Conservation (phyloP, 306 rosid genomes). For the Cicer judaicum region DNA sequence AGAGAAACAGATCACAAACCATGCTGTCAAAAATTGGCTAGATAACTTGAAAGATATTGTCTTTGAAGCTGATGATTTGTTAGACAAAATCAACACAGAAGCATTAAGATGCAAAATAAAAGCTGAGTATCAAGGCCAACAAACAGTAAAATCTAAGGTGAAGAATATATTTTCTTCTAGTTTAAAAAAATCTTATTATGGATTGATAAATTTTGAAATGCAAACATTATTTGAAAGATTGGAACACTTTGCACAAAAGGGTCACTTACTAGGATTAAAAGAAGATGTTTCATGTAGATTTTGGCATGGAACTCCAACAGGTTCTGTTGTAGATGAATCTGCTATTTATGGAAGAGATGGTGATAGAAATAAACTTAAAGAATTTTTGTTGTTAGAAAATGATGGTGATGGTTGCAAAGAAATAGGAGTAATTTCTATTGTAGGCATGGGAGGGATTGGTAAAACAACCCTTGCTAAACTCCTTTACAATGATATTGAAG, state of each 20-base stretch:
- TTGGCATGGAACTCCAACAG: conserved; percentile 29
- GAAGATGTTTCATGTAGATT: conserved; percentile 29
- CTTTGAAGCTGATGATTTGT: conserved; percentile 31
- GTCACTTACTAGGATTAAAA: conserved; percentile 49
- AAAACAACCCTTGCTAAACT: conserved; percentile 52
- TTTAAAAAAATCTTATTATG: conserved; percentile 39
- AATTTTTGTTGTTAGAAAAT: conserved; percentile 22
- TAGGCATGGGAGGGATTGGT: conserved; percentile 38
- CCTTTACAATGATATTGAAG: conserved; percentile 37
- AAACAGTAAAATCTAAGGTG: conserved; percentile 39
- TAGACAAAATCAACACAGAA: conserved; percentile 19
- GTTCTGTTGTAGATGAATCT: conserved; percentile 55
- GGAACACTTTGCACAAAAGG: conserved; percentile 46
- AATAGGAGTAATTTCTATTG: conserved; percentile 25
- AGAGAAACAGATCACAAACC: conserved; percentile 34
- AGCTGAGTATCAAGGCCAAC: conserved; percentile 12
- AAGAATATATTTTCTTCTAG: conserved; percentile 40
- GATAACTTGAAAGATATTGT: conserved; percentile 28
- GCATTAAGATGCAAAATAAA: conserved; percentile 27
- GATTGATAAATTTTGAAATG: conserved; percentile 42
- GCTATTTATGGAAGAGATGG: conserved; percentile 43
- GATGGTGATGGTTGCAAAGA: background rate
- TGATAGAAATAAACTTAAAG: conserved; percentile 46
- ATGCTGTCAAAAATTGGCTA: conserved; percentile 37
- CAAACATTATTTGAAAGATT: conserved; percentile 39